Base-by-base conservation (phyloP, 192 early-diverging fungal genomes). In the Coemansia sp. region DNA sequence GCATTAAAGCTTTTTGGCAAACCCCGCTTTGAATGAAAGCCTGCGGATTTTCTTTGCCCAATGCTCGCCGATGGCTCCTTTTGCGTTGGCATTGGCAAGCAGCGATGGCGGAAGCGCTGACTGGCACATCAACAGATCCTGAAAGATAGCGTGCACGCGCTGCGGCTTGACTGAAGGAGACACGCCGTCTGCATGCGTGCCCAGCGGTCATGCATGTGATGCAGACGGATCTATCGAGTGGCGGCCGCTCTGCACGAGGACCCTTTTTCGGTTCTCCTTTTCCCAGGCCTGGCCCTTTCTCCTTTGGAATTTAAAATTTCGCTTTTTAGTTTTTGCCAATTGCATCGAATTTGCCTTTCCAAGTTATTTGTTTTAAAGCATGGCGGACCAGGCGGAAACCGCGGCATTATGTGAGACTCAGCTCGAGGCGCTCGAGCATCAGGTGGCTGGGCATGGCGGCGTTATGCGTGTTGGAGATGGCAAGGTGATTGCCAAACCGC, bases 401-500 rank as follows among this genome's bases (percentile, higher is more conserved):
- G 33, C 52, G 16, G 11, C 52, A 16, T 20, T 18, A 20, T 42
- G 55, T 13, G 47, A 61, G 31, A 43, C 57, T 16, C 47, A 41
- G 23, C 18, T 65, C 2, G 50, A 53, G 25, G 79, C 77, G 11
- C 87, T 91, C 37, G 76, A 84, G 45, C 75, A 86, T 62, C 94
- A 96, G 80, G 86, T 96, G 16, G 92, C 90, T 14, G 93, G 94
- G 0, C 94, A 95, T 65, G 86, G 86, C 34, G 84, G 85, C 28
- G 75, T 91, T 3, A 65, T 95, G 35, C 75, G 78, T 10, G 71
- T 84, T 28, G 85, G 86, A 13, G 87, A 86, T 20, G 76, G 83
- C 34, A 88, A 87, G 37, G 82, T 91, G 47, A 64, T 96, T 6
- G 75, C 91, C 47, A 96, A 96, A 70, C 88, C 88, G 28, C 81